phyloP scores from a whole-genome alignment of 139 green algal genomes.

The Coelastrella sp. region DNA sequence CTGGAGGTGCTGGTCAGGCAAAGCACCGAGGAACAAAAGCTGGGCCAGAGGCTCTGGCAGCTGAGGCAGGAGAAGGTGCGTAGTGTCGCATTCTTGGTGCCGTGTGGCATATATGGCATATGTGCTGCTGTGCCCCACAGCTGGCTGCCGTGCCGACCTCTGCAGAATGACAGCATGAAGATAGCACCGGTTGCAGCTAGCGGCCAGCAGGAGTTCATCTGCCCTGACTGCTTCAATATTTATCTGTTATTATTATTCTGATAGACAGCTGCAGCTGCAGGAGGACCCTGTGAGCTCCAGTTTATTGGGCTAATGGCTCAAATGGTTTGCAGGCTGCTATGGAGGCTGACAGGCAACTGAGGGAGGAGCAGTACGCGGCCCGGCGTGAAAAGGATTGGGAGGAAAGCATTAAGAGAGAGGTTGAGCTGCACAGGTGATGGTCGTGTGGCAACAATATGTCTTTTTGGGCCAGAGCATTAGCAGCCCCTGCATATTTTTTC shows the following conservation, averaged over 20 bases:
- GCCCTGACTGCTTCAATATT: too few species aligned
- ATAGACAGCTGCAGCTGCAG: too few species aligned
- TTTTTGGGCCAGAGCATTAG: not conserved
- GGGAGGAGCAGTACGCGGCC: slow-evolving; percentile 75
- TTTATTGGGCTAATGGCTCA: too few species aligned
- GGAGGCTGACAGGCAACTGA: slow-evolving; percentile 68
- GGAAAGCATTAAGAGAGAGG: slow-evolving; percentile 65
- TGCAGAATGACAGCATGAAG: not conserved
- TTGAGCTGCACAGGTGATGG: slow-evolving; percentile 60
- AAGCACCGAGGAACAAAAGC: slow-evolving; percentile 66
- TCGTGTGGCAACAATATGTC: not conserved
- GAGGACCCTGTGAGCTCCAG: too few species aligned
- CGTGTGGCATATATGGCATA: too few species aligned
- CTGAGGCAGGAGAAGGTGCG: slow-evolving; percentile 67
- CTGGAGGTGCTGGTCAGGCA: slow-evolving; percentile 60
- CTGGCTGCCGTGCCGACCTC: not conserved
- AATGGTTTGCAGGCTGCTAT: slow-evolving; percentile 63
- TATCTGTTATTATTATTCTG: too few species aligned
- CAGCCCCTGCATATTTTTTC: not conserved
- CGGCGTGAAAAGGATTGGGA: slow-evolving; percentile 69
- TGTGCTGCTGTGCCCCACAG: too few species aligned
- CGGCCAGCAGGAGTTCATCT: too few species aligned
- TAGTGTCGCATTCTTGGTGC: not conserved
- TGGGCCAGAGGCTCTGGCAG: slow-evolving; percentile 68
- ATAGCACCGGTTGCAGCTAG: not conserved